phyloP scores from a whole-genome alignment of 441 rosid species.

The Croton laevigatus region DNA sequence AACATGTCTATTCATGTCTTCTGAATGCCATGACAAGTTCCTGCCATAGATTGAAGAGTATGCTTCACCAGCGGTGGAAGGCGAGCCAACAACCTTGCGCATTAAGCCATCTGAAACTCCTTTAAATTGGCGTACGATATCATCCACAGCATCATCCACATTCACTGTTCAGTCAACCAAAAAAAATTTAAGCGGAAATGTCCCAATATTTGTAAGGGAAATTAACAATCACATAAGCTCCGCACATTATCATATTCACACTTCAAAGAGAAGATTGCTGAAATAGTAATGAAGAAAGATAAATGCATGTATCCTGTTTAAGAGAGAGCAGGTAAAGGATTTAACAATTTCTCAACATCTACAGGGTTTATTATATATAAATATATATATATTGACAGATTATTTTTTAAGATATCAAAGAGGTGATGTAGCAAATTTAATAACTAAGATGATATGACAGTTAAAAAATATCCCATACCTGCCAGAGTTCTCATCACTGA shows the following conservation, averaged over 20 bases:
- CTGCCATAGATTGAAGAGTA: slow-evolving; percentile 32
- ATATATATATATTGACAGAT: background rate
- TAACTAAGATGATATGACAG: slow-evolving; percentile 17
- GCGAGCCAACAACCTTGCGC: slow-evolving; percentile 69
- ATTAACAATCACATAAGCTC: background rate
- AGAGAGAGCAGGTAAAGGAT: background rate
- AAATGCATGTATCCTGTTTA: background rate
- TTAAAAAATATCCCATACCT: slow-evolving; percentile 46
- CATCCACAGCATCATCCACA: slow-evolving; percentile 98
- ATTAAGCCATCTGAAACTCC: slow-evolving; percentile 89
- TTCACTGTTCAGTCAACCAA: slow-evolving; percentile 53
- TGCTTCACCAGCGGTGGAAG: slow-evolving; percentile 42
- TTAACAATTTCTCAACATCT: background rate
- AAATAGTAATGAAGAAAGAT: background rate
- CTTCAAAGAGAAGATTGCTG: background rate
- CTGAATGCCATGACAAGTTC: slow-evolving; percentile 60
- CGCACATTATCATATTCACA: background rate
- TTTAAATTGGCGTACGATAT: slow-evolving; percentile 84
- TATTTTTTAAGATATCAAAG: background rate
- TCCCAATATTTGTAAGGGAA: background rate
- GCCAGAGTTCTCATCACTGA: slow-evolving; percentile 90
- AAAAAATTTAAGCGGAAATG: background rate
- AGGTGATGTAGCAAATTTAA: background rate
- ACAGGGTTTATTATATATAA: background rate
- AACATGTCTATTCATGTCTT: slow-evolving; percentile 46